These are phyloP conservation scores for Cyclotella sp. DNA, from an alignment of 108 stramenopile genomes.

Conservation along the genomic window DNA sequence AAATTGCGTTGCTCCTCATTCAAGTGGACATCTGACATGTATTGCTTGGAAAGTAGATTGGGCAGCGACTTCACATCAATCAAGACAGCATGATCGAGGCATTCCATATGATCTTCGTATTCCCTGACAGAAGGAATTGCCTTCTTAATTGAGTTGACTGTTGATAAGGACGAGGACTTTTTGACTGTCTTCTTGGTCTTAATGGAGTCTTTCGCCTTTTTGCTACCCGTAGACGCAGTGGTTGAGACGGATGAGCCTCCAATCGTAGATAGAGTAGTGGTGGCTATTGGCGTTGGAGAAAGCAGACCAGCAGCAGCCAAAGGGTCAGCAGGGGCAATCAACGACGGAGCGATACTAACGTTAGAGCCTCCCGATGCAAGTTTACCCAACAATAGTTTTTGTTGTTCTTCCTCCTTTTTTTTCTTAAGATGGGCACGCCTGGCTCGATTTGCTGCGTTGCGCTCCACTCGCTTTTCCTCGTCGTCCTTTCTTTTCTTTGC, in stretches of 20 bases:
- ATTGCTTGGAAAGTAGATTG: slow-evolving; percentile 51
- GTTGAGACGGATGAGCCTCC: slow-evolving; percentile 7
- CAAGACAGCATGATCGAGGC: slow-evolving; percentile 76
- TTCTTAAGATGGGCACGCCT: background rate
- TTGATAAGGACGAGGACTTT: slow-evolving; percentile 6
- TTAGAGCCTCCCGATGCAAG: background rate
- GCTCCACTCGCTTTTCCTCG: background rate
- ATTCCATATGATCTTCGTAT: slow-evolving; percentile 75
- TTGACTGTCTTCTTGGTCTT: slow-evolving; percentile 28
- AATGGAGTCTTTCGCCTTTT: slow-evolving; percentile 4
- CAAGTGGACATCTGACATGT: slow-evolving; percentile 52
- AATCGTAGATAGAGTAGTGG: slow-evolving; percentile 4
- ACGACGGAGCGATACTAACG: background rate
- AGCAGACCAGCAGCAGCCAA: background rate
- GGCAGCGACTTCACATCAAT: slow-evolving; percentile 72
- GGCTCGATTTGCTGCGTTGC: background rate
- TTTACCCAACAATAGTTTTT: background rate
- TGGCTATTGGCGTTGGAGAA: background rate
- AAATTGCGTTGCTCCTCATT: slow-evolving; percentile 70
- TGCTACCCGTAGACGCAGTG: slow-evolving; percentile 4
- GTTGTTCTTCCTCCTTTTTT: slow-evolving; percentile 19
- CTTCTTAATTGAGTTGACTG: slow-evolving; percentile 22
- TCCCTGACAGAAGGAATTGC: slow-evolving; percentile 36
- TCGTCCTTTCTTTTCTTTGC: slow-evolving; percentile 20
- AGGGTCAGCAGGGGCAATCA: slow-evolving; percentile 1